Conservation (phyloP, 2,329 filamentous ascomycete genomes). For the Nothophoma quercina region DNA sequence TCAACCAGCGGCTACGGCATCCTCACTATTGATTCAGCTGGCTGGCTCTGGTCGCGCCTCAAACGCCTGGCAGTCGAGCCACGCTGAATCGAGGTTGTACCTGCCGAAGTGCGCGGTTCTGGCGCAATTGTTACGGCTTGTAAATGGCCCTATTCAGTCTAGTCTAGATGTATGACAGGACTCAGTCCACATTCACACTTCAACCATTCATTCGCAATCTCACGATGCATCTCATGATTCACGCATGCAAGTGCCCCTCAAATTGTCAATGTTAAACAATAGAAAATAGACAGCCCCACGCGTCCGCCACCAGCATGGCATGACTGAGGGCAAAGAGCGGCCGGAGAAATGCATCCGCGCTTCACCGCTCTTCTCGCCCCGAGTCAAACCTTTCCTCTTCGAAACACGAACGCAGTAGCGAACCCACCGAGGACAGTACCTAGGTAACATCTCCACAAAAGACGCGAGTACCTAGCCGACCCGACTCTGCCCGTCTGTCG, state of each 20-base stretch:
- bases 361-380: conserved; percentile 20
- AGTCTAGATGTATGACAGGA: conserved; percentile 16
- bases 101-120: background rate
- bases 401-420: conserved; percentile 2
- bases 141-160: conserved; percentile 8
- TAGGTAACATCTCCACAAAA: conserved; percentile 1
- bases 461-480: background rate
- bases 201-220: conserved; percentile 12
- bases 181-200: conserved; percentile 20
- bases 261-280: conserved; percentile 12
- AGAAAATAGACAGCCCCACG: conserved; percentile 12
- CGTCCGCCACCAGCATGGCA: conserved; percentile 14
- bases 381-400: conserved; percentile 8
- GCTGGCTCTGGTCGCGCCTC: background rate
- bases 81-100: background rate
- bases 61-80: conserved; percentile 4
- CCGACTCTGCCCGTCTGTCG: conserved; percentile 12
- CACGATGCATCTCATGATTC: conserved; percentile 17
- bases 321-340: background rate
- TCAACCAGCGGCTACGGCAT: conserved; percentile 4
- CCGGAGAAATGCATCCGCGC: conserved; percentile 14
- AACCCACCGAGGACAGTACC: too few relatives aligned
- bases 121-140: conserved; percentile 6
- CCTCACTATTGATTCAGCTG: background rate
- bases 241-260: conserved; percentile 12